Evolutionary conservation across 345 rosid genomes (phyloP), one percentile per base, ranked within the genome.

Genomic region (Euphorbia pulcherrima): DNA sequence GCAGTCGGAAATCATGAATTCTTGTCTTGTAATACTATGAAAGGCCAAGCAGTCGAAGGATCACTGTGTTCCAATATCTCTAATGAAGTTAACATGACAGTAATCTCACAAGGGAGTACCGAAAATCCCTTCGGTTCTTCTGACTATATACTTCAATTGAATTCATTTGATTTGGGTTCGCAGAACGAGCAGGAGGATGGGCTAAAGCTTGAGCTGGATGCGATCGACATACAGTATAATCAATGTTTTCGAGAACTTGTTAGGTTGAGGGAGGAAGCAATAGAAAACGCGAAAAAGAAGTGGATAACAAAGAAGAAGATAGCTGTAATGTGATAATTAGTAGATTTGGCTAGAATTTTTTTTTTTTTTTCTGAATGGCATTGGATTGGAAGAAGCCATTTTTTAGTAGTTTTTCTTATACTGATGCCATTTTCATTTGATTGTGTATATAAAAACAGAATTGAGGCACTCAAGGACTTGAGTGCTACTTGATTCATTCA

Each of bases 181-280:
- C 74, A 67, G 61, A 85, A 82, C 11, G n/a, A 23, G 18, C 72
- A 76, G 64, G 53, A 62, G 1, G 80, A 75, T 17, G 87, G 75
- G 35, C 84, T 86, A 40, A 82, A 85, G 83, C 71, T 68, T 67
- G 90, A 88, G 75, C 82, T 90, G 8, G 74, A 83, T 44, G 62
- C 80, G 17, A 84, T 88, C 52, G 82, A 84, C 64, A 35, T 82
- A 10, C 87, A 84, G 59, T 88, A 79, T 76, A 74, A 77, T 44
- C 82, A 83, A 62, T 85, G 85, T 67, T 67, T 85, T 54, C 85
- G 80, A 57, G 89, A 88, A 74, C 86, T 90, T 11, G 6, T 73
- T 75, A 86, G 76, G 85, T 69, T 80, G 74, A 85, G 86, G 69
- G 95, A 88, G 66, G 95, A 82, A 68, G 94, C 87, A 17, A 79